A percentile compares a stretch with the other conserved stretches of the same genome.
Evolutionary conservation across 2,329 filamentous ascomycete genomes (phyloP).

Genomic region (Neopestalotiopsis sp.): DNA sequence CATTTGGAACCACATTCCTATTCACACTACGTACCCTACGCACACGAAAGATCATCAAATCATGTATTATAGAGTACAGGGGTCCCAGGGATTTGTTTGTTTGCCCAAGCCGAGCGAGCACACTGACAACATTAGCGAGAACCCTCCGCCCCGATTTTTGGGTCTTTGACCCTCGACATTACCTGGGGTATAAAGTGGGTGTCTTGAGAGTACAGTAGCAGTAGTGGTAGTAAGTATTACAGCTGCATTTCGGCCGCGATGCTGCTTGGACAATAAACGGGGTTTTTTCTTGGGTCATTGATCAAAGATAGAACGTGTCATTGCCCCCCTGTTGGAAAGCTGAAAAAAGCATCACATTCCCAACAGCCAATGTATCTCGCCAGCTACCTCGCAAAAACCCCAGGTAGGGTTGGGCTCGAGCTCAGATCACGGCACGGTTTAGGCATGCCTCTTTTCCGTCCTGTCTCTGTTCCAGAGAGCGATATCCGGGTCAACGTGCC

Average conservation of each 20-base stretch:
- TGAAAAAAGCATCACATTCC: background rate
- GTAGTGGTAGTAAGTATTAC: background rate
- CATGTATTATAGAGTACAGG: background rate
- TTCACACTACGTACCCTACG: background rate
- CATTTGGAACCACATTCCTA: background rate
- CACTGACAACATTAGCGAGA: background rate
- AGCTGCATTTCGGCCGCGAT: background rate
- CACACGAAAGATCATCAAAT: background rate
- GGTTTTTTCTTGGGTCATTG: background rate
- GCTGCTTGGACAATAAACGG: background rate
- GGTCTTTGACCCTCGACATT: background rate
- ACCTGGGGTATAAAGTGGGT: background rate
- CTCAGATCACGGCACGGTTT: background rate
- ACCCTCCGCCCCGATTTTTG: background rate
- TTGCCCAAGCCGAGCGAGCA: background rate
- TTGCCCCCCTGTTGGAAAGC: background rate
- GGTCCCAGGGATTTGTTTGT: background rate
- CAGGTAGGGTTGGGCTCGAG: background rate
- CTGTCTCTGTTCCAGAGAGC: background rate
- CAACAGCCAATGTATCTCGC: background rate
- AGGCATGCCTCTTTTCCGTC: background rate
- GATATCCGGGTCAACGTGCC: background rate
- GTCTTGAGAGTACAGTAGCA: background rate
- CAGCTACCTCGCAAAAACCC: too few species aligned
- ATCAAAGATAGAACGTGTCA: background rate